A percentile compares a stretch with the other conserved stretches of the same genome.
Evolutionary conservation across 2,329 filamentous ascomycete genomes (phyloP).

Genomic region (Exophiala phaeomuriformis): DNA sequence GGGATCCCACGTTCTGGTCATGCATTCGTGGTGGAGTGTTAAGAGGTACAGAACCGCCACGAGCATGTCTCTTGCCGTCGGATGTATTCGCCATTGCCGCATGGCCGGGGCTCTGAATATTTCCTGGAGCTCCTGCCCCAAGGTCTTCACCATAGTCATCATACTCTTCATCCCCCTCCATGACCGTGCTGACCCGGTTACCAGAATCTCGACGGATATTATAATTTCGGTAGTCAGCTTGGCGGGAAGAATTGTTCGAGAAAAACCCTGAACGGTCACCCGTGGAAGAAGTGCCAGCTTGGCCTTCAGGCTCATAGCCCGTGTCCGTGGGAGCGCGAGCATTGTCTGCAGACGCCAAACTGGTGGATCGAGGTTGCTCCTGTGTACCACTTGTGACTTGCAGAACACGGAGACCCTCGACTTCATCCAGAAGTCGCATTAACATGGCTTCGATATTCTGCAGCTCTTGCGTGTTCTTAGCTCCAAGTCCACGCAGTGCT

Average conservation of each 20-base stretch:
- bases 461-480: slow-evolving; percentile 81
- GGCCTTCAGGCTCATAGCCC: slow-evolving; percentile 78
- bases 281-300: slow-evolving; percentile 66
- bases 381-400: slow-evolving; percentile 38
- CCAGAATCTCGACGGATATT: slow-evolving; percentile 54
- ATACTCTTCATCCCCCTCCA: slow-evolving; percentile 68
- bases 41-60: slow-evolving; percentile 39
- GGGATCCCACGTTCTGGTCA: slow-evolving; percentile 36
- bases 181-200: slow-evolving; percentile 83
- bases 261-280: slow-evolving; percentile 66
- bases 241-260: slow-evolving; percentile 44
- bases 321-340: slow-evolving; percentile 61
- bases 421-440: slow-evolving; percentile 82
- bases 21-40: slow-evolving; percentile 41
- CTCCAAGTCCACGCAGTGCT: slow-evolving; percentile 82
- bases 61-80: slow-evolving; percentile 31
- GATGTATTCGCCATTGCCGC: slow-evolving; percentile 17
- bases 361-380: slow-evolving; percentile 35
- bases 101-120: slow-evolving; percentile 11
- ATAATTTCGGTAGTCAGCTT: slow-evolving; percentile 36
- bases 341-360: slow-evolving; percentile 62
- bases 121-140: slow-evolving; percentile 11
- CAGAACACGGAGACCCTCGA: slow-evolving; percentile 67
- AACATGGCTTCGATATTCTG: slow-evolving; percentile 86
- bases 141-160: slow-evolving; percentile 20